These are phyloP conservation scores for Penicillium parvum DNA, from an alignment of 495 filamentous ascomycete species.

Conservation along the genomic window DNA sequence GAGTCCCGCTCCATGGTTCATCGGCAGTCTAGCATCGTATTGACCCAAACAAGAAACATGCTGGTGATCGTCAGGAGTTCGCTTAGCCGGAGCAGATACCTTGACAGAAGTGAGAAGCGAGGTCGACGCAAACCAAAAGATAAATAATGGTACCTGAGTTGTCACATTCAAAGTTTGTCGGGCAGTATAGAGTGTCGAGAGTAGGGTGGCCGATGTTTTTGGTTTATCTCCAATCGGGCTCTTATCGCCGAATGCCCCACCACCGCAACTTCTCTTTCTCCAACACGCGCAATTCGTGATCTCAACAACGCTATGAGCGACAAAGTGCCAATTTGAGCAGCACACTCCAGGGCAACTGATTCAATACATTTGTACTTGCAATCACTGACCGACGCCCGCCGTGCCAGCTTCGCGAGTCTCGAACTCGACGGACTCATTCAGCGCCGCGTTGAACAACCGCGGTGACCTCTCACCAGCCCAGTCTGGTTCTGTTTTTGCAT, in stretches of 20 bases:
- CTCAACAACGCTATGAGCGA: background rate
- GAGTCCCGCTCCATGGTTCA: too few species aligned
- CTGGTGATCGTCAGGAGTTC: too few species aligned
- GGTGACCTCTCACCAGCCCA: background rate
- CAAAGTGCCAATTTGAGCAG: background rate
- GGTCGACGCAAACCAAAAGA: too few species aligned
- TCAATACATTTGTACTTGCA: background rate
- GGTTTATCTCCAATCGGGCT: conserved; percentile 3
- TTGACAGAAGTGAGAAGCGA: too few species aligned
- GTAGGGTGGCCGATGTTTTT: too few species aligned
- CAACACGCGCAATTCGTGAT: background rate
- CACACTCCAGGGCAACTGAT: too few species aligned
- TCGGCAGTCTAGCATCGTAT: too few species aligned
- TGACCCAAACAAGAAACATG: too few species aligned
- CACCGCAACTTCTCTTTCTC: conserved; percentile 1
- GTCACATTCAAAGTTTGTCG: too few species aligned
- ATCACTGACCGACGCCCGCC: background rate
- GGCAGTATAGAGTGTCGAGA: too few species aligned
- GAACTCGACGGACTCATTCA: background rate
- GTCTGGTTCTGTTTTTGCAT: background rate
- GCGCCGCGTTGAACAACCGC: conserved; percentile 1
- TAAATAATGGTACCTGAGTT: too few species aligned
- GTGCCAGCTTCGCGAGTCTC: background rate
- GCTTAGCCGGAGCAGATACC: too few species aligned
- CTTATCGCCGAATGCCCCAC: conserved; percentile 2